Percentiles rank a stretch among this genome's conserved stretches.
Evolutionary conservation across 345 rosid species (phyloP).

Genomic region (Citrus hindsii): DNA sequence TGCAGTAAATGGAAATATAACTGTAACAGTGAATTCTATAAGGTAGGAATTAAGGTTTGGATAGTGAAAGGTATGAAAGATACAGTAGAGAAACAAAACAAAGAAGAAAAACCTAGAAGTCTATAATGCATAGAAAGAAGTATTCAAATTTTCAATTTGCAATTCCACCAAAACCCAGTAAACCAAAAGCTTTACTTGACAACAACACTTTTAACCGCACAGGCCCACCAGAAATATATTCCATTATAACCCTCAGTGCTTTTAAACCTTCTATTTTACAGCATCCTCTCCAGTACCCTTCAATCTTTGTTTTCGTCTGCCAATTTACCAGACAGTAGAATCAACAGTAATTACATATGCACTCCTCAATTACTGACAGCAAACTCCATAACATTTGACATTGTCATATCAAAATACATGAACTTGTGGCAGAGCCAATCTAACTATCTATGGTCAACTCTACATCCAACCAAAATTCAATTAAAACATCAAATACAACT

Average conservation of each 20-base stretch:
- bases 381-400: background rate
- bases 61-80: constrained; percentile 39
- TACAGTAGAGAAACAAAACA: constrained; percentile 40
- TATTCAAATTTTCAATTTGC: constrained; percentile 35
- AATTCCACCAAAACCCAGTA: constrained; percentile 34
- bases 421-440: background rate
- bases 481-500: background rate
- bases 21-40: constrained; percentile 27
- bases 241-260: constrained; percentile 10
- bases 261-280: constrained; percentile 21
- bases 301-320: constrained; percentile 23
- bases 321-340: constrained; percentile 16
- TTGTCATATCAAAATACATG: background rate
- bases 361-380: background rate
- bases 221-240: constrained; percentile 42
- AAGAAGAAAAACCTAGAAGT: constrained; percentile 40
- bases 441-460: background rate
- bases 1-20: constrained; percentile 32
- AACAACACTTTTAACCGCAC: constrained; percentile 55
- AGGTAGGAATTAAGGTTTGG: constrained; percentile 38
- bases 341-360: constrained; percentile 4
- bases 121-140: constrained; percentile 20
- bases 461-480: background rate
- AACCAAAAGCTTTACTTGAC: constrained; percentile 36
- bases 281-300: constrained; percentile 12